These are phyloP conservation scores for Vitis rotundifolia DNA, from an alignment of 164 flowering plant genomes.

Conservation along the genomic window DNA sequence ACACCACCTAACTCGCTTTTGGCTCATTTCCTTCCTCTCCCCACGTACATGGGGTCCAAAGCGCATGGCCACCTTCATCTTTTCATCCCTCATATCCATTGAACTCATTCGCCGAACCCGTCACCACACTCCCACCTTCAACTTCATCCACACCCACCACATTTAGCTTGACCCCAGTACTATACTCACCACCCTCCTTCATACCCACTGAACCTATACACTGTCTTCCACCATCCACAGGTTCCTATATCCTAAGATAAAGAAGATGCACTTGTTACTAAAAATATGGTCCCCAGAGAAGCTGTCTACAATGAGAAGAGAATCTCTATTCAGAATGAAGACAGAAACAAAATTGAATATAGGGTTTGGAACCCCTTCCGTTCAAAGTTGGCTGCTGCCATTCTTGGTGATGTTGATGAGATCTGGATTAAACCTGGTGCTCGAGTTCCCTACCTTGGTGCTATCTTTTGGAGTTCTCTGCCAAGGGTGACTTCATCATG, in stretches of 20 bases:
- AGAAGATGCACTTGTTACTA: constrained; percentile 91
- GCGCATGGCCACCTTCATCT: no score
- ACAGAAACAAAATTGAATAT: constrained; percentile 85
- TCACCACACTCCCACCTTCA: no score
- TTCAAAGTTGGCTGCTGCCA: constrained; percentile 89
- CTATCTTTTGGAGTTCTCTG: constrained; percentile 98
- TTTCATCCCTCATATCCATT: no score
- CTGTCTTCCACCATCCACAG: no score
- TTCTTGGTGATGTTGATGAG: constrained; percentile 89
- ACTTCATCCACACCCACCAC: no score
- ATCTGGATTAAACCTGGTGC: constrained; percentile 93
- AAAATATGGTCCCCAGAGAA: constrained; percentile 84
- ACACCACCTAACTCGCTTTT: no score
- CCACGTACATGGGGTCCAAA: no score
- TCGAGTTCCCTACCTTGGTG: constrained; percentile 85
- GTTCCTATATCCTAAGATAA: constrained; percentile 45
- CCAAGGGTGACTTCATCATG: no score
- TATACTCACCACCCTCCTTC: constrained; percentile 32
- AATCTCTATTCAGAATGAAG: constrained; percentile 89
- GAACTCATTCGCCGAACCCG: no score
- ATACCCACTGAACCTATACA: no score
- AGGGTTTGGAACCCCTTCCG: constrained; percentile 97
- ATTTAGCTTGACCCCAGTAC: no score
- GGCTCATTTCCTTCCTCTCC: no score
- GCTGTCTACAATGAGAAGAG: constrained; percentile 93